Evolutionary conservation across 1,139 yeast genomes (phyloP), one percentile per base, ranked within the genome.

Genomic region (Zygotorulaspora mrakii): DNA sequence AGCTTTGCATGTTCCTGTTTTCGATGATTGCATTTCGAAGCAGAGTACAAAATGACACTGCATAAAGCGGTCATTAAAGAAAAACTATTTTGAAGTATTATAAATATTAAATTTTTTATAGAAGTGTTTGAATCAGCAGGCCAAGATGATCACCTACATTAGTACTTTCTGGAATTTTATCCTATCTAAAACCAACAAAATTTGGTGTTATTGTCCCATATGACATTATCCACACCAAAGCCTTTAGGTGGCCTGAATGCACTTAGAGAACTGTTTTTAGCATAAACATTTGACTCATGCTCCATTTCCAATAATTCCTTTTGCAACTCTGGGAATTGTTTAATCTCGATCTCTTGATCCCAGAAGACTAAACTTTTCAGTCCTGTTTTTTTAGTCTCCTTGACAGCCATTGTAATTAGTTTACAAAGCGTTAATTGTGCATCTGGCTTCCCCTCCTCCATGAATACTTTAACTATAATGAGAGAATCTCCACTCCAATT

Each of bases 401-500:
- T 27, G 16, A 59, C 42, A 4, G 61, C 55, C 12, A 51, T 48
- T 2, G 43, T 48, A 4, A 59, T 29, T 10, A 62, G 40, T 17
- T 48, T 35, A 20, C 39, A 41, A 16, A 57, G 37, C 5, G 33
- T 35, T 3, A 35, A 39, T 9, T 56, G 55, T 28, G 43, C 41
- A 22, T 40, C 36, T 22, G 38, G 6, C 5, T 20, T 21, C 2
- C 37, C 31, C 5, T 49, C 50, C 11, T 52, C 49, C 36, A 53
- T 48, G 43, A 50, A 47, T 6, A 62, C 18, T 29, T 53, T 61
- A 6, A 69, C 31, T 10, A 70, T 49, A 9, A 65, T 54, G 35
- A 73, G 52, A 18, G 61, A 55, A 27, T 62, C 53, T 14, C 53
- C 63, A 42, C 64, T 66, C 66, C 71, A 71, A 37, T 69, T 70